These are phyloP conservation scores for Urtica urens DNA, from an alignment of 306 rosid species.

Conservation along the genomic window DNA sequence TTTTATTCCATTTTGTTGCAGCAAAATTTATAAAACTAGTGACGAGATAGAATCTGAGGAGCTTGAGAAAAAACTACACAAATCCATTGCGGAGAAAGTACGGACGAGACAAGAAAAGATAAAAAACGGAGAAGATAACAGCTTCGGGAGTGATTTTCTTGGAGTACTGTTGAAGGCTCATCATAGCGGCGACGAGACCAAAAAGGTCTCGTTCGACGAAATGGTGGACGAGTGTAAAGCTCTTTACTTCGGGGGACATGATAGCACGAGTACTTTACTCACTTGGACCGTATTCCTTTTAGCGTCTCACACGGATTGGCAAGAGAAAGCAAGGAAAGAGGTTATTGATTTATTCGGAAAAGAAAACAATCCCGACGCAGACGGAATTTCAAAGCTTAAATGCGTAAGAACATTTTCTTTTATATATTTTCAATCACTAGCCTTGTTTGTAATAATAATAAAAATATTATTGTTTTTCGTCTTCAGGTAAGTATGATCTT, in stretches of 20 bases:
- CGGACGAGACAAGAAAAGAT: constrained; percentile 7
- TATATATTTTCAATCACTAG: neutral
- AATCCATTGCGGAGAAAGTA: neutral
- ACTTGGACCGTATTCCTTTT: constrained; percentile 16
- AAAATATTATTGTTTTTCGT: too few species aligned
- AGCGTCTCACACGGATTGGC: constrained; percentile 11
- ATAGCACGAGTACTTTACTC: constrained; percentile 14
- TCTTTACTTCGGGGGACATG: constrained; percentile 14
- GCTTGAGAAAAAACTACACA: constrained; percentile 5
- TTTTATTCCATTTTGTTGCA: too few species aligned
- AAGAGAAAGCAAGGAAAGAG: constrained; percentile 28
- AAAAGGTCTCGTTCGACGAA: constrained; percentile 8
- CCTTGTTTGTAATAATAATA: too few species aligned
- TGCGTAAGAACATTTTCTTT: constrained; percentile 9
- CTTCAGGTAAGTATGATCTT: constrained; percentile 23
- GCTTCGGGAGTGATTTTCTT: constrained; percentile 19
- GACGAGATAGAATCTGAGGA: neutral
- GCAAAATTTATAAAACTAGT: neutral
- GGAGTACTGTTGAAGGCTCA: constrained; percentile 16
- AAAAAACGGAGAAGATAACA: neutral
- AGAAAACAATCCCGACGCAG: constrained; percentile 10
- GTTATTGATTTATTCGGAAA: constrained; percentile 12
- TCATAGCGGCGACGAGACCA: constrained; percentile 8
- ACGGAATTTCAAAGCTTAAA: constrained; percentile 10
- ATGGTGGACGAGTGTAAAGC: constrained; percentile 21